A percentile compares a stretch with the other conserved stretches of the same genome.
Evolutionary conservation across 805 yeast genomes (phyloP).

Genomic region (Limtongia smithiae): DNA sequence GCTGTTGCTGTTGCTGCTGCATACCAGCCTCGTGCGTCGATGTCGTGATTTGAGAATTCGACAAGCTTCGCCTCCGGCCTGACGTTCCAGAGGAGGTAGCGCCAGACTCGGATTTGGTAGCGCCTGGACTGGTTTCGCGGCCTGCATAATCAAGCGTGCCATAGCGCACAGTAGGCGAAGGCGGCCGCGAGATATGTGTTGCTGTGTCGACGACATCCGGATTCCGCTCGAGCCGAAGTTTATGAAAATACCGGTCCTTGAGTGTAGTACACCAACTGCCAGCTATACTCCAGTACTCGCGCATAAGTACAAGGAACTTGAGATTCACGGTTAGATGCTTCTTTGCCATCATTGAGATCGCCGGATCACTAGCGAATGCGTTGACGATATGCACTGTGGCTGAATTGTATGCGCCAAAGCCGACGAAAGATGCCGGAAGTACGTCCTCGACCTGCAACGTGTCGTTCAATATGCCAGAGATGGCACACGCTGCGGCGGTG

Average conservation of each 20-base stretch:
- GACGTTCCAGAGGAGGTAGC: constrained; percentile 18
- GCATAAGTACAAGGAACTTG: constrained; percentile 33
- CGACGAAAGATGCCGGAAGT: constrained; percentile 38
- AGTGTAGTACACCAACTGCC: constrained; percentile 38
- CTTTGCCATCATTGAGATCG: constrained; percentile 34
- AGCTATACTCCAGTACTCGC: constrained; percentile 39
- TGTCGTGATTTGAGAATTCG: constrained; percentile 1
- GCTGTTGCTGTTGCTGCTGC: constrained; percentile 4
- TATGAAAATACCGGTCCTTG: constrained; percentile 35
- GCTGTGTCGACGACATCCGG: constrained; percentile 11
- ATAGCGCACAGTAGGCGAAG: constrained; percentile 28
- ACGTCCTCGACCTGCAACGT: constrained; percentile 33
- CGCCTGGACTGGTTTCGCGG: constrained; percentile 21
- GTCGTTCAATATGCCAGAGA: constrained; percentile 35
- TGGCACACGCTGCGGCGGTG: constrained; percentile 36
- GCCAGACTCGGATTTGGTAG: constrained; percentile 13
- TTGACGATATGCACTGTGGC: constrained; percentile 38
- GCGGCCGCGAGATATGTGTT: constrained; percentile 23
- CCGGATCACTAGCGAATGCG: constrained; percentile 35
- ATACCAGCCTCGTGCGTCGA: not conserved
- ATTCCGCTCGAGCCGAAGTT: constrained; percentile 23
- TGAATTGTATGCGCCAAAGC: constrained; percentile 37
- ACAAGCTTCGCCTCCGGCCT: constrained; percentile 7
- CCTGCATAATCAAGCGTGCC: constrained; percentile 28
- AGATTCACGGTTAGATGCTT: constrained; percentile 37